Base-by-base conservation (phyloP, 106 monocot species). In the Agapanthus africanus region DNA sequence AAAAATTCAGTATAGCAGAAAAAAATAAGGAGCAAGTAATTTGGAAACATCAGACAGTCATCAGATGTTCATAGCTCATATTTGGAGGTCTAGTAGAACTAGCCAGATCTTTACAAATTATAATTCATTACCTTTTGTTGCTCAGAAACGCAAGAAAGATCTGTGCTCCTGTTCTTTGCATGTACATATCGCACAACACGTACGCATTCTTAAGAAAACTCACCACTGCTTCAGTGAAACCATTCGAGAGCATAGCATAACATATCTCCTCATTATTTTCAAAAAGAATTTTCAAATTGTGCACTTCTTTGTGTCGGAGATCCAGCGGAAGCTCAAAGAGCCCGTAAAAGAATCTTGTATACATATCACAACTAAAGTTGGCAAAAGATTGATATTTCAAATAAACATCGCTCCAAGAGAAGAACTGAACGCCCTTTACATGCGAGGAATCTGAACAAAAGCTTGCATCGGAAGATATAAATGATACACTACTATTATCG, bases 391-490 rank as follows among this genome's bases (percentile, higher is more conserved):
- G 59, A 47, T 40, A 69, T 37, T 74, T 84, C 62, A 77, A 69
- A 73, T 80, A 81, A 71, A 89, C 90, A 69, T 77, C 69, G 19
- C 77, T 79, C 86, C 82, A 87, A 21, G 74, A 54, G 61, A 91
- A 83, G 54, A 82, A 74, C 2, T 49, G 68, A 61, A 71, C 57
- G 26, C 22, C 60, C 56, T 69, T 79, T 11, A 51, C 49, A 63
- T 47, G 76, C 31, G 82, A 81, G 66, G 77, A 77, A 75, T 95
- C 81, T 47, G 83, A 83, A 60, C 33, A 68, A 22, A 50, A 81
- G 57, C 77, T 74, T 42, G 77, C 76, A 70, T 82, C 80, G 42
- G 82, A 76, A 7, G 78, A 87, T 36, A 76, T 42, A 65, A 83
- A 66, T 49, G 90, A 99, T 44, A 68, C 33, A 78, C 62, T 78